These are phyloP conservation scores for Aspergillus vadensis DNA, from an alignment of 2,329 filamentous ascomycete genomes.

Conservation along the genomic window DNA sequence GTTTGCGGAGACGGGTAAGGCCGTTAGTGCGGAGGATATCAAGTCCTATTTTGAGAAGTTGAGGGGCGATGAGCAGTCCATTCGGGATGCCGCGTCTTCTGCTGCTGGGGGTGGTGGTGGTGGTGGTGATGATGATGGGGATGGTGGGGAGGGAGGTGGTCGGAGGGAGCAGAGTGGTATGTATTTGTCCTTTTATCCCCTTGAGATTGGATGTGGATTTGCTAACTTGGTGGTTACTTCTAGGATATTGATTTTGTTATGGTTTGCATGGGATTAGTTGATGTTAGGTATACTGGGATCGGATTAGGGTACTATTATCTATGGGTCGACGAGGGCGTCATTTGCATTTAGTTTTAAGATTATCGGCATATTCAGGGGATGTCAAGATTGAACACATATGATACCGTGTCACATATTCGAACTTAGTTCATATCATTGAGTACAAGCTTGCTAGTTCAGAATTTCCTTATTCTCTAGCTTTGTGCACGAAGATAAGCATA, in stretches of 20 bases:
- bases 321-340: background rate
- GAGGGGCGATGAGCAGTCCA: conserved; percentile 79
- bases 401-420: background rate
- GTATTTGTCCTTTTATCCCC: conserved; percentile 15
- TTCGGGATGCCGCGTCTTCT: conserved; percentile 63
- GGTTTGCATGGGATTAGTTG: background rate
- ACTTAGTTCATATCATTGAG: background rate
- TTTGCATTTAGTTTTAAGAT: background rate
- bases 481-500: background rate
- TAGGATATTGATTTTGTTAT: background rate
- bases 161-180: conserved; percentile 52
- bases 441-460: background rate
- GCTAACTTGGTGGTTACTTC: background rate
- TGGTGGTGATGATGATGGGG: conserved; percentile 22
- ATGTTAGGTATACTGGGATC: background rate
- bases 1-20: conserved; percentile 86
- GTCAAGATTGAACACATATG: background rate
- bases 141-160: conserved; percentile 26
- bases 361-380: background rate
- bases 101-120: conserved; percentile 43
- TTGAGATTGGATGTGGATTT: background rate
- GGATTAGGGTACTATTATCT: background rate
- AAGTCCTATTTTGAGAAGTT: conserved; percentile 95
- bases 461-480: background rate
- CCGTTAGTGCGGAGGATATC: conserved; percentile 92